These are phyloP conservation scores for Scleromitrula shiraiana DNA, from an alignment of 2,329 filamentous ascomycete genomes.

Conservation along the genomic window DNA sequence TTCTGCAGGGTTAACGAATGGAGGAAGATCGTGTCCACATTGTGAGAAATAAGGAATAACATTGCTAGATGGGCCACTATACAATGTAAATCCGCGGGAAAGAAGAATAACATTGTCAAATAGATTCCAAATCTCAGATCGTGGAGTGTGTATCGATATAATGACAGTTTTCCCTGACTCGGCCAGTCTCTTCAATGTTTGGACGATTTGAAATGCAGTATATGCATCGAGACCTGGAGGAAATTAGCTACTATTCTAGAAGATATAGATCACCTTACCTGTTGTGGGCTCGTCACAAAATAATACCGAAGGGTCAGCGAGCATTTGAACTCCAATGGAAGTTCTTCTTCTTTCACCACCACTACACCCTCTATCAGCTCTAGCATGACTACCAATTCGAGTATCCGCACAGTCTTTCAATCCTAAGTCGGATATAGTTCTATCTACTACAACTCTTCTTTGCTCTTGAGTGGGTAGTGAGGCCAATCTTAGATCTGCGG, in stretches of 20 bases:
- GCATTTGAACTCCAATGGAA: slow-evolving; percentile 65
- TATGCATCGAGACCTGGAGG: slow-evolving; percentile 56
- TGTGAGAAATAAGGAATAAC: not conserved
- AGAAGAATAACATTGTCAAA: slow-evolving; percentile 63
- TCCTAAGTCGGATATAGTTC: not conserved
- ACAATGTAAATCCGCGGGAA: slow-evolving; percentile 55
- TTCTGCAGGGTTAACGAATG: not conserved
- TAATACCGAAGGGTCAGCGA: slow-evolving; percentile 65
- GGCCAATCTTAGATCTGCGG: slow-evolving; percentile 60
- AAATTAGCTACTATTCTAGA: not conserved
- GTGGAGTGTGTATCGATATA: slow-evolving; percentile 64
- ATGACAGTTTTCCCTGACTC: slow-evolving; percentile 59
- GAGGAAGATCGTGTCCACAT: not conserved
- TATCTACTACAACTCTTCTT: not conserved
- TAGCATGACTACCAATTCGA: not conserved
- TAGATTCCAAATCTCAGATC: slow-evolving; percentile 67
- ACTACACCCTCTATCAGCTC: slow-evolving; percentile 52
- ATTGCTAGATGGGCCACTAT: slow-evolving; percentile 41
- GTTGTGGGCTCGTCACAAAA: slow-evolving; percentile 72
- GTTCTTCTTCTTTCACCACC: slow-evolving; percentile 67
- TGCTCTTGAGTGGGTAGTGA: slow-evolving; percentile 44
- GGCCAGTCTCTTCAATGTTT: slow-evolving; percentile 58
- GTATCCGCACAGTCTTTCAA: not conserved
- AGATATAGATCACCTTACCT: not conserved
- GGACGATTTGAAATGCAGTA: slow-evolving; percentile 61